Base-by-base conservation (phyloP, 148 eudicot species). In the Fagopyrum tataricum region DNA sequence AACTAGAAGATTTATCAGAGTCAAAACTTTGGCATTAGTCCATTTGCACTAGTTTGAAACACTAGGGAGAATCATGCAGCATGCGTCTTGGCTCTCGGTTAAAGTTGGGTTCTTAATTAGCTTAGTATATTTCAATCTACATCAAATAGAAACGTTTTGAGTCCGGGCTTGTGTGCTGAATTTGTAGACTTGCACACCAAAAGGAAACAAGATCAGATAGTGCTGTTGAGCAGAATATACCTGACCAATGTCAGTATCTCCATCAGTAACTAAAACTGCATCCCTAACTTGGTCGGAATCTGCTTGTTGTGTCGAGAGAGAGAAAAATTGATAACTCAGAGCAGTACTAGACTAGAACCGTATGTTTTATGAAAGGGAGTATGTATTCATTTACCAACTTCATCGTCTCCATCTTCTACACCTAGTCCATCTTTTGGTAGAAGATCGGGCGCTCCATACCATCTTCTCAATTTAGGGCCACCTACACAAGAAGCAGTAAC, bases 391-490 rank as follows among this genome's bases (percentile, higher is more conserved):
- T 84, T 71, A 76, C 81, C 86, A 74, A 74, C 12, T 68, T 80
- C 83, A 70, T 83, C n/a, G n/a, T n/a, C 84, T 39, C 85, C 87
- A 73, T 87, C 82, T 48, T 75, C 83, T 44, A 24, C 61, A 62
- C 26, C 39, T 44, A 83, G 78, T 74, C 85, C 96, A 80, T 91
- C 97, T 79, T 85, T 90, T 10, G 86, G 86, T 73, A 85, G 84
- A 37, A 79, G 81, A 62, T 89, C 97, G 73, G 98, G 90, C 84
- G 98, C 98, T 73, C 98, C 98, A 74, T 95, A 95, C 98, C 98
- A 95, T 78, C 87, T 95, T 77, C 98, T 89, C 64, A 95, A 78
- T 79, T 95, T 95, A 39, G 98, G 98, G 26, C 98, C 98, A 43
- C 97, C 98, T 95, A 77, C 73, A 82, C 20, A 44, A 7, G 58